Percentiles rank a stretch among this genome's conserved stretches.
Conservation (phyloP, 2,329 filamentous ascomycete species). For the Penicillium nordicum region DNA sequence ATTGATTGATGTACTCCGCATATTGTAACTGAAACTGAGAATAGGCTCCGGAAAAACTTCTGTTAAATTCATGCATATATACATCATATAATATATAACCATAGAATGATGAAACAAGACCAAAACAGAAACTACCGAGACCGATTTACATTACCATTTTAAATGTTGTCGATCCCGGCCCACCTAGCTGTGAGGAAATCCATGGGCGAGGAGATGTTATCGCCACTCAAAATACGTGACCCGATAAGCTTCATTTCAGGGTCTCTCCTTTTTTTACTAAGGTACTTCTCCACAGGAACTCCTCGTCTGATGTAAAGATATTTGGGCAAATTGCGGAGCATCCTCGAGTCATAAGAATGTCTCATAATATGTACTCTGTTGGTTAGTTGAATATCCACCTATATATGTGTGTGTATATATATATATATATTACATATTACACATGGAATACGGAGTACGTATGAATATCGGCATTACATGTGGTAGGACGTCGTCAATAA, state of each 20-base stretch:
- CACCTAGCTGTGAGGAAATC: constrained; percentile 9
- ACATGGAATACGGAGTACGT: neutral
- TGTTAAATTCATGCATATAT: neutral
- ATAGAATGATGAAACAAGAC: constrained; percentile 11
- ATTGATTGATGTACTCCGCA: neutral
- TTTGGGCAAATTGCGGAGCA: neutral
- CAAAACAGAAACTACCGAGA: neutral
- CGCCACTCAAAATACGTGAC: constrained; percentile 10
- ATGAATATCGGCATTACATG: neutral
- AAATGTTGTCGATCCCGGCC: constrained; percentile 18
- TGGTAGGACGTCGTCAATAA: neutral
- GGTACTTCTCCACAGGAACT: neutral
- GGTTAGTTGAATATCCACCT: neutral
- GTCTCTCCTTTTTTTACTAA: neutral
- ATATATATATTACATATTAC: neutral
- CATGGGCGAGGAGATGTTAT: constrained; percentile 9
- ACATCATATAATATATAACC: neutral
- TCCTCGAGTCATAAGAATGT: neutral
- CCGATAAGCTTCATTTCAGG: constrained; percentile 16
- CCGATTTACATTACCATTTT: constrained; percentile 1
- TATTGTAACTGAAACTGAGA: neutral
- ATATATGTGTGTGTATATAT: too few relatives aligned
- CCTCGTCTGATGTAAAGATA: neutral
- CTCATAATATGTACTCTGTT: too few relatives aligned
- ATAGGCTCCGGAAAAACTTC: constrained; percentile 1